Evolutionary conservation across 1,139 yeast genomes (phyloP).

Genomic region (Taphrina confusa): DNA sequence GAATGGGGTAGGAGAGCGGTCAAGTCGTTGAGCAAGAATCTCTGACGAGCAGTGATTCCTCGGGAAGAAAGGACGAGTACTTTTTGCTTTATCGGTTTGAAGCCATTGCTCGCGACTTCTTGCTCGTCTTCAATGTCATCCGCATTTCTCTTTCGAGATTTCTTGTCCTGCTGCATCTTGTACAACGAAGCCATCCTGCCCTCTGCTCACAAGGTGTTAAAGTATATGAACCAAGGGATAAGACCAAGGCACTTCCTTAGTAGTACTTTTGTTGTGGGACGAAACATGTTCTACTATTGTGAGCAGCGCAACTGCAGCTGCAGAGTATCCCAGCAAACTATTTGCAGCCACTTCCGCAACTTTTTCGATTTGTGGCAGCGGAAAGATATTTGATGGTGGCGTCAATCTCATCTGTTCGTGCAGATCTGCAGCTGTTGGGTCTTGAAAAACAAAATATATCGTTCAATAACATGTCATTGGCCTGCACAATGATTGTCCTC

Average conservation of each 20-base stretch:
- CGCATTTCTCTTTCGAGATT: constrained; percentile 22
- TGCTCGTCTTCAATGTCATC: constrained; percentile 45
- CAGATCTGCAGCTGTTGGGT: background rate
- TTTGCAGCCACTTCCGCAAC: background rate
- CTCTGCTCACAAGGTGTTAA: too few species aligned
- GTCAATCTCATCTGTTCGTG: constrained; percentile 1
- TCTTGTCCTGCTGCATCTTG: constrained; percentile 30
- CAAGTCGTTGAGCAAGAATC: constrained; percentile 86
- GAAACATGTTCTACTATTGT: too few species aligned
- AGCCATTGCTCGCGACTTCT: constrained; percentile 27
- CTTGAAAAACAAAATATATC: too few species aligned
- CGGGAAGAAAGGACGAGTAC: constrained; percentile 87
- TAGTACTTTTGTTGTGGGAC: too few species aligned
- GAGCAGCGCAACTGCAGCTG: too few species aligned
- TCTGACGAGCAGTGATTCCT: constrained; percentile 81
- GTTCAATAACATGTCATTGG: too few species aligned
- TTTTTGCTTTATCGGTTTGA: constrained; percentile 65
- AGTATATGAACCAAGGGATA: too few species aligned
- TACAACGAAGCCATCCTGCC: constrained; percentile 29
- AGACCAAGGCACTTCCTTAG: too few species aligned
- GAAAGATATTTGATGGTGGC: background rate
- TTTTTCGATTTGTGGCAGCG: constrained; percentile 3
- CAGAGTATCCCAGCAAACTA: background rate
- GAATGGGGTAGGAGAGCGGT: constrained; percentile 85
- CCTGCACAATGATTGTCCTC: too few species aligned